A percentile compares a stretch with the other conserved stretches of the same genome.
Evolutionary conservation across 352 stramenopile genomes (phyloP).

Genomic region (Globisporangium barbulae): DNA sequence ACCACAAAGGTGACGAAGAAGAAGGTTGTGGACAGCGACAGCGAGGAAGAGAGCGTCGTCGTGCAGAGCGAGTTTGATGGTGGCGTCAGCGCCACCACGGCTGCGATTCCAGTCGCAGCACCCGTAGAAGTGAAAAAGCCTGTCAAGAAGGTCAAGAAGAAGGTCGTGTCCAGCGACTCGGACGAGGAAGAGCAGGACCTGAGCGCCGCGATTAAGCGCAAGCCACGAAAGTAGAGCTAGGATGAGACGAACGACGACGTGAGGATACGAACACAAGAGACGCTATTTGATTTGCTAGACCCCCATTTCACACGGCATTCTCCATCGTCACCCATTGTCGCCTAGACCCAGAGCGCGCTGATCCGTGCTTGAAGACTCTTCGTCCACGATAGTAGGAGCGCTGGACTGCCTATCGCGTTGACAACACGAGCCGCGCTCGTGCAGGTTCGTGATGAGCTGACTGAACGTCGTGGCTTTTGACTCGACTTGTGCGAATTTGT

Average conservation of each 20-base stretch:
- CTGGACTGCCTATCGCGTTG: not conserved
- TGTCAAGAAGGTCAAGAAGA: constrained; percentile 45
- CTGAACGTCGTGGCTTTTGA: not conserved
- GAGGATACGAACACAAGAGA: not conserved
- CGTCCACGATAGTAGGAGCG: not conserved
- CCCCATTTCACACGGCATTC: not conserved
- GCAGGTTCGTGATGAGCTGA: not conserved
- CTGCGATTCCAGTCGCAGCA: constrained; percentile 10
- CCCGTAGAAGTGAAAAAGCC: constrained; percentile 17
- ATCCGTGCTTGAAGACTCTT: not conserved
- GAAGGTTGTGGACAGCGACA: constrained; percentile 36
- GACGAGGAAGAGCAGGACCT: constrained; percentile 59
- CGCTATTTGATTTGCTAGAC: constrained; percentile 11
- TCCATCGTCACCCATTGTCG: not conserved
- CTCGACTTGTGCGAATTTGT: not conserved
- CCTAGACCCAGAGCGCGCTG: not conserved
- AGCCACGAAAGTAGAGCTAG: constrained; percentile 25
- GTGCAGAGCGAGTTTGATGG: constrained; percentile 73
- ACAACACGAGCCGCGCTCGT: not conserved
- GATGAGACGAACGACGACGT: not conserved
- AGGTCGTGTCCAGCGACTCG: constrained; percentile 38
- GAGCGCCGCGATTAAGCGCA: constrained; percentile 73
- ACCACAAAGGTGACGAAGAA: constrained; percentile 18
- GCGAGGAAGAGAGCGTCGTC: constrained; percentile 67
- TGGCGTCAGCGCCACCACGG: constrained; percentile 7